These are phyloP conservation scores for Aurantiochytrium sp. DNA, from an alignment of 108 stramenopile genomes.

Conservation along the genomic window DNA sequence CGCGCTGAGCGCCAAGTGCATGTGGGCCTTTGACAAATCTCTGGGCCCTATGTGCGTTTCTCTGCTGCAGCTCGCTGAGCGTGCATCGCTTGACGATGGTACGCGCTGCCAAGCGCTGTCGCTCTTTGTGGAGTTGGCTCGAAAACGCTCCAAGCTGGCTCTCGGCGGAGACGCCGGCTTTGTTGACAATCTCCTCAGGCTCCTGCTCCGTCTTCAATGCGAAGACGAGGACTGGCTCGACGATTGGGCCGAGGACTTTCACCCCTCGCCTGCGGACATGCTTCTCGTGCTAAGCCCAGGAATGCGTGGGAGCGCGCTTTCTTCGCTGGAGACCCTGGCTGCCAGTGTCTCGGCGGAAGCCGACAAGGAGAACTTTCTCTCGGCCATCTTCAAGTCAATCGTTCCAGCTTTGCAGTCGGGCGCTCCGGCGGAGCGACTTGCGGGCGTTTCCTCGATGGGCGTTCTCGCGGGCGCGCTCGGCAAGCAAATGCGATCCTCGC, in stretches of 20 bases:
- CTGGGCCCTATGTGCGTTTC: neutral
- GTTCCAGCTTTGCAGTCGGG: neutral
- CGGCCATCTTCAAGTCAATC: neutral
- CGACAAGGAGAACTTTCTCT: neutral
- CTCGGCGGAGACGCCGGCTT: neutral
- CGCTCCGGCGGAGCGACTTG: neutral
- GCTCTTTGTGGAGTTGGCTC: neutral
- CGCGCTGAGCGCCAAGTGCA: neutral
- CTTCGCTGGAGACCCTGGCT: neutral
- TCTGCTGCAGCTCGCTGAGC: neutral
- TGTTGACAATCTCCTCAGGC: neutral
- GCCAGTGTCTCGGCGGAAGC: neutral
- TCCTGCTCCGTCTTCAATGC: neutral
- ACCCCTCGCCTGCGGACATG: neutral
- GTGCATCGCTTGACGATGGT: neutral
- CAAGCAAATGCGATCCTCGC: neutral
- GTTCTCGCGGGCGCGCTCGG: neutral
- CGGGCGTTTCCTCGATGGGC: neutral
- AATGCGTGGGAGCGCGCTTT: neutral
- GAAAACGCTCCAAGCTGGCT: neutral
- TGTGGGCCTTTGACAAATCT: neutral
- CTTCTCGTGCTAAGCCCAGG: neutral
- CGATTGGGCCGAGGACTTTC: neutral
- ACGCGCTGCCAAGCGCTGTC: neutral
- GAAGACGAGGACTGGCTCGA: constrained; percentile 5